A percentile compares a stretch with the other conserved stretches of the same genome.
Evolutionary conservation across 257 asterid species (phyloP).

Genomic region (Lycium barbarum): DNA sequence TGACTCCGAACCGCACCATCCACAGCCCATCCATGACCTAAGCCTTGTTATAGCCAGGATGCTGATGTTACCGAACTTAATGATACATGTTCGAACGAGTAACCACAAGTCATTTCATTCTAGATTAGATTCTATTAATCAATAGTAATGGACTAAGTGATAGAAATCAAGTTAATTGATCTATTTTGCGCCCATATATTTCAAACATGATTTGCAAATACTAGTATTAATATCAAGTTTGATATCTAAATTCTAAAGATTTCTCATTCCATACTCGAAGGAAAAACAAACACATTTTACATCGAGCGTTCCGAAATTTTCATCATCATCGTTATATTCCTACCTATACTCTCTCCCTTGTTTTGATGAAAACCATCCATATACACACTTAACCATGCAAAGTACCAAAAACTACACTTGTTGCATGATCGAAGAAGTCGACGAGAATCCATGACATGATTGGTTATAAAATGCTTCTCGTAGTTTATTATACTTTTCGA

Average conservation of each 20-base stretch:
- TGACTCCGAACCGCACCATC: too few relatives aligned
- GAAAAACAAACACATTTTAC: not conserved
- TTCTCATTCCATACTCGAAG: not conserved
- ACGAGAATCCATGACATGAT: not conserved
- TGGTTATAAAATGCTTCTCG: conserved; percentile 36
- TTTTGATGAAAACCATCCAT: not conserved
- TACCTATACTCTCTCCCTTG: not conserved
- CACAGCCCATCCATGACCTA: too few relatives aligned
- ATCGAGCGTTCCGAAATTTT: not conserved
- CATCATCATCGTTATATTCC: not conserved
- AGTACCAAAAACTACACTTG: conserved; percentile 33
- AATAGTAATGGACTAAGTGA: too few relatives aligned
- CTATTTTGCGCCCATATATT: not conserved
- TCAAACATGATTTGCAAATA: not conserved
- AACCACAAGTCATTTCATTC: too few relatives aligned
- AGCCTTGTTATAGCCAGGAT: too few relatives aligned
- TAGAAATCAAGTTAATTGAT: too few relatives aligned
- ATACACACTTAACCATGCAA: conserved; percentile 36
- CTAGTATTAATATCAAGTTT: not conserved
- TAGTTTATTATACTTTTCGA: conserved; percentile 46
- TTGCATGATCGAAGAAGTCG: conserved; percentile 20
- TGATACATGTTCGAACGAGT: too few relatives aligned
- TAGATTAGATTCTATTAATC: too few relatives aligned
- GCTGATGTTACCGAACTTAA: too few relatives aligned
- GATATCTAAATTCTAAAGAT: not conserved